Evolutionary conservation across 768 basidiomycete genomes (phyloP).

Genomic region (Ramaria sp.): DNA sequence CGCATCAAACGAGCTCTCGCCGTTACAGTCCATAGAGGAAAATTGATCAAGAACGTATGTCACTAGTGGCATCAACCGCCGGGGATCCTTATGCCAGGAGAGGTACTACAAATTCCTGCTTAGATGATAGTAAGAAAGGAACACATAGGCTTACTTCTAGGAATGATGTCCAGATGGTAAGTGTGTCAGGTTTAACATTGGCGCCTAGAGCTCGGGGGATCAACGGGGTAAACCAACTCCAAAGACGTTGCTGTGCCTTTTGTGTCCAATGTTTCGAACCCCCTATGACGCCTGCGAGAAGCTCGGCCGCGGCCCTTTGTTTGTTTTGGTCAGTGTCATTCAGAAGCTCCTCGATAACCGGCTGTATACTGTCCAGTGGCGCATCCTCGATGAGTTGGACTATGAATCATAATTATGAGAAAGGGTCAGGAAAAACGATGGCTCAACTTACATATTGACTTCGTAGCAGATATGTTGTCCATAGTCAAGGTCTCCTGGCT

Average conservation of each 20-base stretch:
- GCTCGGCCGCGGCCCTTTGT: conserved; percentile 79
- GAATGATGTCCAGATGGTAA: conserved; percentile 70
- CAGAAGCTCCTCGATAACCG: conserved; percentile 53
- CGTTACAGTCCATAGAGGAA: conserved; percentile 59
- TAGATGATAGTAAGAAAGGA: not conserved
- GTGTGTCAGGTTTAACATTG: conserved; percentile 73
- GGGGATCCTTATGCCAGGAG: conserved; percentile 72
- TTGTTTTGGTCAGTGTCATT: conserved; percentile 71
- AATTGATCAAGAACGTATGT: conserved; percentile 61
- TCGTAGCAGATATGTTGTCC: conserved; percentile 62
- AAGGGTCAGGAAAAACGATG: not conserved
- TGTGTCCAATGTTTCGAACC: conserved; percentile 85
- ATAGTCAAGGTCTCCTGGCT: conserved; percentile 50
- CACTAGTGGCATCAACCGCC: conserved; percentile 69
- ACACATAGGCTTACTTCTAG: conserved; percentile 41
- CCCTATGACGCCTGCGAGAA: conserved; percentile 61
- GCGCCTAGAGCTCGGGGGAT: conserved; percentile 55
- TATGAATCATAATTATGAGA: conserved; percentile 23
- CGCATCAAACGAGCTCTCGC: conserved; percentile 75
- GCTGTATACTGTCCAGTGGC: conserved; percentile 50
- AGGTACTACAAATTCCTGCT: conserved; percentile 39
- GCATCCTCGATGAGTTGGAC: conserved; percentile 73
- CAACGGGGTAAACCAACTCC: conserved; percentile 71
- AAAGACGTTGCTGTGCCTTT: conserved; percentile 53
- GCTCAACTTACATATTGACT: conserved; percentile 53